Evolutionary conservation across 2,329 filamentous ascomycete species (phyloP).

Genomic region (Cladorrhinum sp.): DNA sequence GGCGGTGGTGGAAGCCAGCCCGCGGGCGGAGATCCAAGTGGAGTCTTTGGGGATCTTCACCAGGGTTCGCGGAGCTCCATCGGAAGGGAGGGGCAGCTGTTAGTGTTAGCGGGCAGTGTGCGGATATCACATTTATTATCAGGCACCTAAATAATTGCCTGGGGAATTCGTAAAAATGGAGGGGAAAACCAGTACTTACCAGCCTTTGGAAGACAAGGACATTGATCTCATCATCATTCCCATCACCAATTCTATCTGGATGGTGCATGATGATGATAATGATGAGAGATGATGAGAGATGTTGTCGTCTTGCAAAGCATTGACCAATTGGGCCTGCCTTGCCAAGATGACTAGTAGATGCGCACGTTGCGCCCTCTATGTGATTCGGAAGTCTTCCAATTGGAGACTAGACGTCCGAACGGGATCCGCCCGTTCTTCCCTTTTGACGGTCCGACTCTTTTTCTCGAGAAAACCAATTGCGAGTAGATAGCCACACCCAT

Average conservation of each 20-base stretch:
- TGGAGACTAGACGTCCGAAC: constrained; percentile 10
- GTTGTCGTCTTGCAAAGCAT: constrained; percentile 4
- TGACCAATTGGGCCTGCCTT: constrained; percentile 3
- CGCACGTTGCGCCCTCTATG: constrained; percentile 9
- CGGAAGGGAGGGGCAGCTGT: neutral
- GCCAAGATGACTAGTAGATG: neutral
- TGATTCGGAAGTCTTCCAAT: constrained; percentile 10
- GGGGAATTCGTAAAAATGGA: too few relatives aligned
- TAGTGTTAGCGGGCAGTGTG: neutral
- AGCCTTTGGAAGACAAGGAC: neutral
- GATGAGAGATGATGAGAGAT: too few relatives aligned
- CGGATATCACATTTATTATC: neutral
- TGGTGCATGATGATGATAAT: neutral
- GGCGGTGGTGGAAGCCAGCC: neutral
- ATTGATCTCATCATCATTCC: neutral
- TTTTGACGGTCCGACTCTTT: constrained; percentile 3
- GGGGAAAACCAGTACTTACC: too few relatives aligned
- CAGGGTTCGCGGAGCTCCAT: neutral
- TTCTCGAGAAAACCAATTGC: neutral
- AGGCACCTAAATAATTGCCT: neutral
- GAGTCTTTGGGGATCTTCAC: constrained; percentile 4
- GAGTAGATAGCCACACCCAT: too few relatives aligned
- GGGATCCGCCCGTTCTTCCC: constrained; percentile 9
- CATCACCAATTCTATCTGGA: neutral
- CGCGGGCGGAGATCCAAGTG: neutral